phyloP scores from a whole-genome alignment of 768 basidiomycete genomes.

The Agaricus blazei region DNA sequence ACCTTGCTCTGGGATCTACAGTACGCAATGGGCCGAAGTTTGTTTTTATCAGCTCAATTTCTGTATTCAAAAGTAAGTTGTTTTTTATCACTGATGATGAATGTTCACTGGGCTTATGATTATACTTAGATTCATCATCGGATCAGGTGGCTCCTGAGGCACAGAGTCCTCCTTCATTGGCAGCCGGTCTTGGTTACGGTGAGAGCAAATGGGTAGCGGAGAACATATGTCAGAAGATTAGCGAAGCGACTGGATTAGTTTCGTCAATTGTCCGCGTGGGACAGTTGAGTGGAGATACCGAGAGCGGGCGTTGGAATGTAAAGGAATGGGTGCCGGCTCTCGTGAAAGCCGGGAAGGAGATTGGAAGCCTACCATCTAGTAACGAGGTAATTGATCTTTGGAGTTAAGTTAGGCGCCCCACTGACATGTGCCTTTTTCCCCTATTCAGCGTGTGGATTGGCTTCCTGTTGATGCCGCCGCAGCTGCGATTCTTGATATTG shows the following conservation, averaged over 20 bases:
- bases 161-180: not conserved
- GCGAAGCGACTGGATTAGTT: not conserved
- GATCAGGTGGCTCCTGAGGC: not conserved
- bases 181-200: slow-evolving; percentile 2
- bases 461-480: not conserved
- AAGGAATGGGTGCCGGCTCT: slow-evolving; percentile 37
- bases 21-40: not conserved
- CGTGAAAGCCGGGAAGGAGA: not conserved
- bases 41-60: slow-evolving; percentile 1
- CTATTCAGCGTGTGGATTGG: not conserved
- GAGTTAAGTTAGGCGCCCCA: not conserved
- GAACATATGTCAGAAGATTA: not conserved
- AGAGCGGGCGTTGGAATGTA: slow-evolving; percentile 36
- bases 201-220: slow-evolving; percentile 9
- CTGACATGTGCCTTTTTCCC: not conserved
- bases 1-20: not conserved
- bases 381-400: not conserved
- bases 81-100: too few relatives aligned
- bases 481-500: not conserved
- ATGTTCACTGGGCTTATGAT: not conserved
- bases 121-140: not conserved
- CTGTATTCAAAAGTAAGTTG: not conserved
- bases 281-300: slow-evolving; percentile 34
- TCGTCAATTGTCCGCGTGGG: slow-evolving; percentile 32
- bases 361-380: not conserved